A percentile compares a stretch with the other conserved stretches of the same genome.
Evolutionary conservation across 2,329 filamentous ascomycete genomes (phyloP).

Genomic region (Colletotrichum siamense): DNA sequence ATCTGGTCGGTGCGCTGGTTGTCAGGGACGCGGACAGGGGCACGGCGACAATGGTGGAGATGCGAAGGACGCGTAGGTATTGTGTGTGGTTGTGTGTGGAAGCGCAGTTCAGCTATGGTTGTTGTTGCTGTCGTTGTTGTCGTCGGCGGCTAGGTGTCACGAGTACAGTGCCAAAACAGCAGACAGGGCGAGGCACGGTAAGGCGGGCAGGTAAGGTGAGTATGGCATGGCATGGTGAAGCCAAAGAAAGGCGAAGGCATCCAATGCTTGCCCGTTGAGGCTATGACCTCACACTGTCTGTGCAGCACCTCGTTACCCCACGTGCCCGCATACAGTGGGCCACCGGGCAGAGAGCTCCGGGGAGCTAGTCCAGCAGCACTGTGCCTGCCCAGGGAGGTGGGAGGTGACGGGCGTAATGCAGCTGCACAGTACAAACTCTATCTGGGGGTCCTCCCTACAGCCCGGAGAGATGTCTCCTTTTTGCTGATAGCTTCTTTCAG

Average conservation of each 20-base stretch:
- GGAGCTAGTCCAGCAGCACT: not conserved
- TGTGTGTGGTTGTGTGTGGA: not conserved
- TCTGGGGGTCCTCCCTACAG: not conserved
- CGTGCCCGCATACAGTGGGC: not conserved
- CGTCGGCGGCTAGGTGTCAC: not conserved
- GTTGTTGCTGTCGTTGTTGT: not conserved
- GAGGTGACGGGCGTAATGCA: not conserved
- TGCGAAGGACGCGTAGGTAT: not conserved
- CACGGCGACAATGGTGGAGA: not conserved
- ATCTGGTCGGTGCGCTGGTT: not conserved
- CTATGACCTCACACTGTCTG: constrained; percentile 12
- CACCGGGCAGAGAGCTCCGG: not conserved
- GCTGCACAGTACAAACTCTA: not conserved
- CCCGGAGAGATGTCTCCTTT: not conserved
- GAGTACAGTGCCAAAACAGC: not conserved
- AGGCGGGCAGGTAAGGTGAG: not conserved
- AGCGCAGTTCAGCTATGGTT: not conserved
- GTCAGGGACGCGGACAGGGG: not conserved
- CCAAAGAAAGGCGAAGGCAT: not conserved
- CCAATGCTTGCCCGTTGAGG: not conserved
- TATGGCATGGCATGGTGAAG: not conserved
- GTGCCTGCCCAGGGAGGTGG: not conserved
- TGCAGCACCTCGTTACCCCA: not conserved
- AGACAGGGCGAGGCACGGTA: not conserved
- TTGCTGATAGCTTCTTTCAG: not conserved